phyloP scores from a whole-genome alignment of 768 basidiomycete species.

The Auriculariales sp. region DNA sequence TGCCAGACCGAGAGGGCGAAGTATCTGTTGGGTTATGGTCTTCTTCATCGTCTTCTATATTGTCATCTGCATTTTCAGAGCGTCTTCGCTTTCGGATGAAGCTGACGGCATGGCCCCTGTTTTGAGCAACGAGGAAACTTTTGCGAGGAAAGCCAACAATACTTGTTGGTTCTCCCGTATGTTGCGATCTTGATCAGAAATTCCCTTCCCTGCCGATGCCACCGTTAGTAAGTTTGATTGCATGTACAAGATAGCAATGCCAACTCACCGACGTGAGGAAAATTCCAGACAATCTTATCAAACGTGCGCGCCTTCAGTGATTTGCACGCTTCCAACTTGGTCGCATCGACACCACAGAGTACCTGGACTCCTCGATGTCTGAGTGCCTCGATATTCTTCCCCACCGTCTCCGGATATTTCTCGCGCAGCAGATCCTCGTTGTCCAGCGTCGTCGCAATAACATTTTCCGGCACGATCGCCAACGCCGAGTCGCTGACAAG shows the following conservation, averaged over 20 bases:
- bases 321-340: slow-evolving; percentile 44
- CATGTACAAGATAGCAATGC: neutral
- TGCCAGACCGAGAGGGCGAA: too few relatives aligned
- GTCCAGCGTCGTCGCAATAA: slow-evolving; percentile 82
- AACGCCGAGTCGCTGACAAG: slow-evolving; percentile 40
- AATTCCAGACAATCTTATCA: slow-evolving; percentile 86
- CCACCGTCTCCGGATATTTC: slow-evolving; percentile 68
- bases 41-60: slow-evolving; percentile 10
- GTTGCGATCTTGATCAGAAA: slow-evolving; percentile 87
- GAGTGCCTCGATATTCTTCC: slow-evolving; percentile 39
- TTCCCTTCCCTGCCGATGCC: slow-evolving; percentile 53
- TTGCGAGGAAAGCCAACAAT: slow-evolving; percentile 68
- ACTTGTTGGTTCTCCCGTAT: slow-evolving; percentile 79
- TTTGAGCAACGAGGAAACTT: slow-evolving; percentile 45
- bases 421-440: slow-evolving; percentile 54
- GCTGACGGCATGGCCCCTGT: slow-evolving; percentile 38
- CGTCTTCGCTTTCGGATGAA: slow-evolving; percentile 4
- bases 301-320: slow-evolving; percentile 47
- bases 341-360: slow-evolving; percentile 77
- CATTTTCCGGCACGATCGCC: slow-evolving; percentile 43
- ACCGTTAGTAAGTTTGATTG: slow-evolving; percentile 4
- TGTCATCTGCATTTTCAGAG: slow-evolving; percentile 29
- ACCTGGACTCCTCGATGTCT: slow-evolving; percentile 49
- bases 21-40: too few relatives aligned
- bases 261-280: slow-evolving; percentile 79